phyloP scores from a whole-genome alignment of 495 filamentous ascomycete species.

The Podospora anserina region DNA sequence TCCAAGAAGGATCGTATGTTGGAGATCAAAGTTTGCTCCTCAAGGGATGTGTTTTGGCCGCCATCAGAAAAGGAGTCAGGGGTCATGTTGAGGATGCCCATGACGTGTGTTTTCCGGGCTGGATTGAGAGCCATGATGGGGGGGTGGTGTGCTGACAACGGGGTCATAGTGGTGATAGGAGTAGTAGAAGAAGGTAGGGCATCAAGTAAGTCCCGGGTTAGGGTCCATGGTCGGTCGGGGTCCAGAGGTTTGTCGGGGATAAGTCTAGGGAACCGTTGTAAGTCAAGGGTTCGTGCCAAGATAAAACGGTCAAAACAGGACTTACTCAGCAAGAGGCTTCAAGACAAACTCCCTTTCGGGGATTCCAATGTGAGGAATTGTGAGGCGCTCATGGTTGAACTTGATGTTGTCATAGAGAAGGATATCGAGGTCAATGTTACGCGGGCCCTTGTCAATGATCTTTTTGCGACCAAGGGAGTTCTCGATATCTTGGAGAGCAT shows the following conservation, averaged over 20 bases:
- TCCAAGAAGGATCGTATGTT: conserved; percentile 59
- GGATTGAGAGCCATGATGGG: conserved; percentile 62
- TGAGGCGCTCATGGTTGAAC: conserved; percentile 66
- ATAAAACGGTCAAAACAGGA: conserved; percentile 2
- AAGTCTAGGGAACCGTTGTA: conserved; percentile 45
- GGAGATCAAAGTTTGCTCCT: conserved; percentile 27
- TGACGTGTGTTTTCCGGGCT: conserved; percentile 68
- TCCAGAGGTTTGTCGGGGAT: conserved; percentile 58
- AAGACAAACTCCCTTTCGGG: conserved; percentile 92
- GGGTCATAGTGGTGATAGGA: conserved; percentile 66
- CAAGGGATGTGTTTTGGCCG: conserved; percentile 51
- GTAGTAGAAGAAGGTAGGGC: conserved; percentile 51
- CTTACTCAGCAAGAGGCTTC: conserved; percentile 80
- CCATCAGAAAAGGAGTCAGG: conserved; percentile 98
- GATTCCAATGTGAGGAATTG: conserved; percentile 82
- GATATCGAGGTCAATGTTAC: conserved; percentile 92
- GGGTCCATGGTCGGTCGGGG: conserved; percentile 47
- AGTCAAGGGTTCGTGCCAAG: neutral
- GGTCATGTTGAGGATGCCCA: conserved; percentile 94
- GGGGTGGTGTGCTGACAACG: conserved; percentile 56
- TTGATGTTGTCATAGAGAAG: conserved; percentile 74
- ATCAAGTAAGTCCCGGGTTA: conserved; percentile 58
- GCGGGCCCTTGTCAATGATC: conserved; percentile 85
- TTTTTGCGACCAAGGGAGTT: conserved; percentile 73
- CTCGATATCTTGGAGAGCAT: conserved; percentile 80